phyloP scores from a whole-genome alignment of 768 basidiomycete species.

The Suillus ampliporus region DNA sequence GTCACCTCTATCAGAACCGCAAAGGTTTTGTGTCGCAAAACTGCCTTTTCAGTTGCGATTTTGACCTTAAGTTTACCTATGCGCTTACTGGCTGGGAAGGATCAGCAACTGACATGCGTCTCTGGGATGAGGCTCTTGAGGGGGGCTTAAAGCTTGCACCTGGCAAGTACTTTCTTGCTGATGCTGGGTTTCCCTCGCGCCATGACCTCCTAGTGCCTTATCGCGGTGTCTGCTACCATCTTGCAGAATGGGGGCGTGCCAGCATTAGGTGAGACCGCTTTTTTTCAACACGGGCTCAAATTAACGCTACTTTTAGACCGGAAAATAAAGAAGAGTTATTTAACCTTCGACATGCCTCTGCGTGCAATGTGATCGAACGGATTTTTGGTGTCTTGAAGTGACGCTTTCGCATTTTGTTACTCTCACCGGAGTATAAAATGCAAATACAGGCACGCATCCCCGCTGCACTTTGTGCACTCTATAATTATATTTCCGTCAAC shows the following conservation, averaged over 20 bases:
- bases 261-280: too few species aligned
- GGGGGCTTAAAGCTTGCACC: conserved; percentile 14
- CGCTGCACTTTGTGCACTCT: conserved; percentile 25
- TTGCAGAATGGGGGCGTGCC: too few species aligned
- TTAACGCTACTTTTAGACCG: conserved; percentile 25
- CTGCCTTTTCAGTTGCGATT: conserved; percentile 6
- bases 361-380: conserved; percentile 45
- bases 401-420: conserved; percentile 23
- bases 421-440: conserved; percentile 22
- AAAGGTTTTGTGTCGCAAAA: too few species aligned
- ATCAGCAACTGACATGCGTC: conserved; percentile 15
- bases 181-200: too few species aligned
- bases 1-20: too few species aligned
- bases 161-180: conserved; percentile 37
- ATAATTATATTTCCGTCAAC: conserved; percentile 18
- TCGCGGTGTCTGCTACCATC: too few species aligned
- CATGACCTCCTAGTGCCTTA: too few species aligned
- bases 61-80: conserved; percentile 21
- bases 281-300: too few species aligned
- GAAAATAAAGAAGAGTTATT: conserved; percentile 45
- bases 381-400: conserved; percentile 46
- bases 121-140: conserved; percentile 10
- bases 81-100: conserved; percentile 25
- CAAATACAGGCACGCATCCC: conserved; percentile 29
- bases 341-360: conserved; percentile 47